phyloP scores from a whole-genome alignment of 805 yeast genomes.

The Kuraishia cidri region DNA sequence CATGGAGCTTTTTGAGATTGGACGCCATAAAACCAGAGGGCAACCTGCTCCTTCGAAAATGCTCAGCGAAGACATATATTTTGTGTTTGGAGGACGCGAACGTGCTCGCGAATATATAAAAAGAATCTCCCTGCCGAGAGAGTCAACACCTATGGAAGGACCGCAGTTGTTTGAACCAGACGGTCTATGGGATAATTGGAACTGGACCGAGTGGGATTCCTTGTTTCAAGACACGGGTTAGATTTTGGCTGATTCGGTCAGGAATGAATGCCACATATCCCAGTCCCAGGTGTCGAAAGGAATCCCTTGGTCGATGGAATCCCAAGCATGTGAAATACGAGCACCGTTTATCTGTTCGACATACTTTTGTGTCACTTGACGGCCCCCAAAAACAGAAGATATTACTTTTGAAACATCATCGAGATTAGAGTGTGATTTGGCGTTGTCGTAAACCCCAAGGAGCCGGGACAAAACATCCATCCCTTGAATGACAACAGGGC shows the following conservation, averaged over 20 bases:
- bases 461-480: conserved; percentile 4
- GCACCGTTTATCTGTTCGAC: not conserved
- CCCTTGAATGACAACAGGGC: conserved; percentile 6
- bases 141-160: no score
- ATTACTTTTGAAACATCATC: not conserved
- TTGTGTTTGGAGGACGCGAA: conserved; percentile 2
- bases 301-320: no score
- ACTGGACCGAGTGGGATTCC: no score
- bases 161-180: no score
- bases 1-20: not conserved
- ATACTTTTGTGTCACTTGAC: not conserved
- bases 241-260: not conserved
- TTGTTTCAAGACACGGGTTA: no score
- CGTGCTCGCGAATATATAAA: not conserved
- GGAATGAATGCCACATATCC: not conserved
- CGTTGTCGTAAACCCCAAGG: not conserved
- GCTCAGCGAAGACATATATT: conserved; percentile 1
- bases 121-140: no score
- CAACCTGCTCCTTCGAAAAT: not conserved
- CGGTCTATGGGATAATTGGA: no score
- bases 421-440: not conserved
- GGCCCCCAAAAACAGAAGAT: not conserved
- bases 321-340: not conserved
- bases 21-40: not conserved
- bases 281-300: no score